A percentile compares a stretch with the other conserved stretches of the same genome.
These are phyloP conservation scores for Aspergillus texensis DNA, from an alignment of 2,329 filamentous ascomycete genomes.

Conservation along the genomic window DNA sequence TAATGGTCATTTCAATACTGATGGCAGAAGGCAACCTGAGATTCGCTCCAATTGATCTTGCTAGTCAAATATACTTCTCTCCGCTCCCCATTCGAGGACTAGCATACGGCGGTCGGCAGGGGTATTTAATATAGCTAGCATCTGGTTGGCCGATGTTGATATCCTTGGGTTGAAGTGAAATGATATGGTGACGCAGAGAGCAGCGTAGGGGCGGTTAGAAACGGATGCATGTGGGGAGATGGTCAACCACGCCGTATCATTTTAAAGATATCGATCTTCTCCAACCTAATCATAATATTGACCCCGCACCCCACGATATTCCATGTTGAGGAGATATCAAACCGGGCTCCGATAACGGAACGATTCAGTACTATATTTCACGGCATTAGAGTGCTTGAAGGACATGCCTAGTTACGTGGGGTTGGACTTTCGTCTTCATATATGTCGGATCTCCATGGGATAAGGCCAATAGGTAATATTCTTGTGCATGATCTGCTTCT, in stretches of 20 bases:
- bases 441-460: too few relatives aligned
- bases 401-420: too few relatives aligned
- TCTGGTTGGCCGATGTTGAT: neutral
- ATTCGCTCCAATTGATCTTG: neutral
- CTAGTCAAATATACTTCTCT: neutral
- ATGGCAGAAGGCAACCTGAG: neutral
- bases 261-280: neutral
- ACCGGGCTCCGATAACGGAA: neutral
- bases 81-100: neutral
- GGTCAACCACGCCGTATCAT: neutral
- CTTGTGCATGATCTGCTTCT: too few relatives aligned
- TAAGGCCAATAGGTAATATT: too few relatives aligned
- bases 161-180: neutral
- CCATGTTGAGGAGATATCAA: neutral
- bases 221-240: neutral
- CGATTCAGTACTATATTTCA: too few relatives aligned
- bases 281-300: neutral
- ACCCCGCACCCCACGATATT: neutral
- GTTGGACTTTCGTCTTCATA: neutral
- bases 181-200: neutral
- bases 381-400: neutral
- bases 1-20: neutral
- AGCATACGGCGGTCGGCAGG: neutral
- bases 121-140: neutral
- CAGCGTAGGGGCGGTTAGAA: neutral